These are phyloP conservation scores for Kluyveromyces lactis DNA, from an alignment of 805 yeast genomes.

Conservation along the genomic window DNA sequence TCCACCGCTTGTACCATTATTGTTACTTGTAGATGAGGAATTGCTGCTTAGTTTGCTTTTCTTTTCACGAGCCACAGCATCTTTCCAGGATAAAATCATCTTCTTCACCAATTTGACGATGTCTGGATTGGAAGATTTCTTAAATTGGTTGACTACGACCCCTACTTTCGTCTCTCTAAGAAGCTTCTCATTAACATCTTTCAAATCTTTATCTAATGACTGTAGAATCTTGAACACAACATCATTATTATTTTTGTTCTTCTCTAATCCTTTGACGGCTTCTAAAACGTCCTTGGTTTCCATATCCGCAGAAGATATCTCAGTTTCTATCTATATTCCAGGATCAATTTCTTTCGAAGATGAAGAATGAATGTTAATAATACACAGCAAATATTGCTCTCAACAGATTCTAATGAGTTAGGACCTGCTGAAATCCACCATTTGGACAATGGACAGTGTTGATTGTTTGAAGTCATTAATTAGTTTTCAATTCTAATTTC, in stretches of 20 bases:
- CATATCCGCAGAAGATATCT: slow-evolving; percentile 32
- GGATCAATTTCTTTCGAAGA: too few species aligned
- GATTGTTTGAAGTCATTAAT: too few species aligned
- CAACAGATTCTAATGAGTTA: too few species aligned
- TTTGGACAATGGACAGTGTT: too few species aligned
- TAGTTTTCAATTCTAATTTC: too few species aligned
- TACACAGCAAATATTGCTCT: too few species aligned
- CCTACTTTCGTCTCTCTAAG: slow-evolving; percentile 93
- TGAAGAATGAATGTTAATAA: too few species aligned
- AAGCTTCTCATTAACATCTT: slow-evolving; percentile 72
- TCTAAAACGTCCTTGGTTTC: slow-evolving; percentile 66
- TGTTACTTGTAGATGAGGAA: slow-evolving; percentile 12
- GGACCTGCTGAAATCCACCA: too few species aligned
- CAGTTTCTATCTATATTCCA: too few species aligned
- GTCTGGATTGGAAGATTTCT: slow-evolving; percentile 59
- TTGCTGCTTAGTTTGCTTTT: slow-evolving; percentile 14
- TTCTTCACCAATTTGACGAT: slow-evolving; percentile 64
- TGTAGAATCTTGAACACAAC: slow-evolving; percentile 59
- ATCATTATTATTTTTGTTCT: slow-evolving; percentile 49
- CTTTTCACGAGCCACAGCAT: slow-evolving; percentile 66
- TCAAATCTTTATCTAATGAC: slow-evolving; percentile 53
- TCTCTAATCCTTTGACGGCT: slow-evolving; percentile 65
- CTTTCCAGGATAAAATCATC: slow-evolving; percentile 86
- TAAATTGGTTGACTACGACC: slow-evolving; percentile 84
- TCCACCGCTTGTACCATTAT: slow-evolving; percentile 1